Percentiles rank a stretch among this genome's conserved stretches.
phyloP scores from a whole-genome alignment of 306 rosid species.

The Boehmeria nivea region DNA sequence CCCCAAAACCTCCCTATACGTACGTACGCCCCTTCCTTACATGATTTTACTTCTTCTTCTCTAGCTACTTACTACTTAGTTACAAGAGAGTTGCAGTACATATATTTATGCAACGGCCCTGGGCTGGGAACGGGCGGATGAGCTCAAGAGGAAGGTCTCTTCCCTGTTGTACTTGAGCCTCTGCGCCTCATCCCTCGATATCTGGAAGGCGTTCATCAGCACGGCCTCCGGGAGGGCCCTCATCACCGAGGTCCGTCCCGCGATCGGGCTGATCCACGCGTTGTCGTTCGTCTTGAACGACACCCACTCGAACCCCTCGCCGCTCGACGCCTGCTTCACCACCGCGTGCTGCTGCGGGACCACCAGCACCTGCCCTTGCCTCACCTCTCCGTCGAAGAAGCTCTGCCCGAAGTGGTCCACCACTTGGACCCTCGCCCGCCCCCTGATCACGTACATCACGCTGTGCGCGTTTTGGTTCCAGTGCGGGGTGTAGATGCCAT shows the following conservation, averaged over 20 bases:
- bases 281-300: slow-evolving; percentile 45
- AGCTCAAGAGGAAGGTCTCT: slow-evolving; percentile 25
- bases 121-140: slow-evolving; percentile 18
- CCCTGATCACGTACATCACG: slow-evolving; percentile 35
- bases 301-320: slow-evolving; percentile 42
- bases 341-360: slow-evolving; percentile 59
- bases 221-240: slow-evolving; percentile 33
- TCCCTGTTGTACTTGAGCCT: slow-evolving; percentile 39
- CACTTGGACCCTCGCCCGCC: slow-evolving; percentile 44
- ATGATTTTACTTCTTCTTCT: no score
- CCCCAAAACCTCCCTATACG: background rate
- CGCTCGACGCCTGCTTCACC: slow-evolving; percentile 27
- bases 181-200: slow-evolving; percentile 27
- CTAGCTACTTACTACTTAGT: no score
- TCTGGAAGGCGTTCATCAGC: slow-evolving; percentile 18
- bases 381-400: slow-evolving; percentile 31
- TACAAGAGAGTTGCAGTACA: no score
- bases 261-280: slow-evolving; percentile 31
- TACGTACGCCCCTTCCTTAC: no score
- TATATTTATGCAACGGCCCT: slow-evolving; percentile 6
- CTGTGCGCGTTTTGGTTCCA: slow-evolving; percentile 62
- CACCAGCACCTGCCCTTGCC: slow-evolving; percentile 31
- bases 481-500: slow-evolving; percentile 51
- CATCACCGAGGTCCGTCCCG: slow-evolving; percentile 31
- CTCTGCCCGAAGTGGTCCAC: slow-evolving; percentile 43